Evolutionary conservation across 2,329 filamentous ascomycete genomes (phyloP), one percentile per base, ranked within the genome.

Genomic region (Parafenestella ontariensis): DNA sequence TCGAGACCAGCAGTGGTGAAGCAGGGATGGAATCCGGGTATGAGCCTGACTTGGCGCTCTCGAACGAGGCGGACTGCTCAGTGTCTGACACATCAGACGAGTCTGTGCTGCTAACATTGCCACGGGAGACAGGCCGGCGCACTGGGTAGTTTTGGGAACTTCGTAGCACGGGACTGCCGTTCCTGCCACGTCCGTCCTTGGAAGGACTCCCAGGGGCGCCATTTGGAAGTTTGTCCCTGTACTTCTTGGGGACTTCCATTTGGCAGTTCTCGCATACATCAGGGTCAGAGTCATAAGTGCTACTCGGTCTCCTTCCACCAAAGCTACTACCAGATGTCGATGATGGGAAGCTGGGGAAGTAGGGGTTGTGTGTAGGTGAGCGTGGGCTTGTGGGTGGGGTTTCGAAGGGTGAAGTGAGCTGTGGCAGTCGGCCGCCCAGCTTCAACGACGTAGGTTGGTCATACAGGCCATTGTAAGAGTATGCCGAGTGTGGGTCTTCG

Each of bases 241-340:
- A 78, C 64, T 79, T 78, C 61, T 83, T 81, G 8, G 84, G 83
- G 1, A 86, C 74, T 6, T 80, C 79, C 65, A 86, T 79, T 58
- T 78, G 81, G 70, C 84, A 86, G 69, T 83, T 85, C 49, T 83
- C 83, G 70, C 84, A 86, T 11, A 79, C 81, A 41, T 84, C 82
- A 37, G 78, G 76, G 50, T 84, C 82, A 2, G 77, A 75, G 59
- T 76, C 79, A 26, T 76, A 63, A 49, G 70, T 69, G 62, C 65
- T 72, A 61, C 74, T 75, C 2, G 72, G 59, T 36, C 75, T 62
- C 42, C 71, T 58, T 18, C 65, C 66, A 48, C 62, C 64, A 39
- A 73, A 72, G 56, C 66, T 69, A 54, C 64, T 67, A 44, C 66
- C 64, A 18, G n/a, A n/a, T n/a, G 71, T 66, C 11, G 72, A 67